These are phyloP conservation scores for Mytilinidion resinicola DNA, from an alignment of 495 filamentous ascomycete genomes.

Conservation along the genomic window DNA sequence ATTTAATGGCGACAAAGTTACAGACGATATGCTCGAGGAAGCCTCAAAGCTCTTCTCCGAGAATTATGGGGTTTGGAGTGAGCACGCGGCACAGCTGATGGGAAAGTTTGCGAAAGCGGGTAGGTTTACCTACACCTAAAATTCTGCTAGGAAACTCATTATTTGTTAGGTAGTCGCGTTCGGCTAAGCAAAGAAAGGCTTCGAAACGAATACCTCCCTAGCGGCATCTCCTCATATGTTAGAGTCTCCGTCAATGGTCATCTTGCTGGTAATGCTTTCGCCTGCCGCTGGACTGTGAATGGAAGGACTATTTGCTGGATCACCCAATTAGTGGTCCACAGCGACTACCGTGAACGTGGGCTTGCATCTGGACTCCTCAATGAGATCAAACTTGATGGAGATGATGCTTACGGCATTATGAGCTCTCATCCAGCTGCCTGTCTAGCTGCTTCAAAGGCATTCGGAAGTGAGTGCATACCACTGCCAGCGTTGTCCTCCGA, in stretches of 20 bases:
- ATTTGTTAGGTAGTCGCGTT: constrained; percentile 29
- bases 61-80: constrained; percentile 35
- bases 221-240: constrained; percentile 25
- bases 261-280: constrained; percentile 37
- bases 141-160: constrained; percentile 10
- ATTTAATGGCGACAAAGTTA: constrained; percentile 25
- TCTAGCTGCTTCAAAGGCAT: constrained; percentile 23
- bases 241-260: constrained; percentile 30
- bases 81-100: constrained; percentile 12
- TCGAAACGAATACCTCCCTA: constrained; percentile 26
- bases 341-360: constrained; percentile 31
- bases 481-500: not conserved
- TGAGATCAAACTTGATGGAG: constrained; percentile 21
- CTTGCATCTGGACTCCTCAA: constrained; percentile 33
- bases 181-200: constrained; percentile 23
- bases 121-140: constrained; percentile 1
- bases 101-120: constrained; percentile 24
- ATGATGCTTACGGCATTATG: constrained; percentile 35
- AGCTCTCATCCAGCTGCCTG: constrained; percentile 28
- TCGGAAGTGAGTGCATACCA: constrained; percentile 15
- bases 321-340: constrained; percentile 38
- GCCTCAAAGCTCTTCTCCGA: constrained; percentile 35
- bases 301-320: constrained; percentile 35
- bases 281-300: constrained; percentile 31
- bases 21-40: constrained; percentile 31